Base-by-base conservation (phyloP, 331 rosid genomes). In the Malus hybrid region DNA sequence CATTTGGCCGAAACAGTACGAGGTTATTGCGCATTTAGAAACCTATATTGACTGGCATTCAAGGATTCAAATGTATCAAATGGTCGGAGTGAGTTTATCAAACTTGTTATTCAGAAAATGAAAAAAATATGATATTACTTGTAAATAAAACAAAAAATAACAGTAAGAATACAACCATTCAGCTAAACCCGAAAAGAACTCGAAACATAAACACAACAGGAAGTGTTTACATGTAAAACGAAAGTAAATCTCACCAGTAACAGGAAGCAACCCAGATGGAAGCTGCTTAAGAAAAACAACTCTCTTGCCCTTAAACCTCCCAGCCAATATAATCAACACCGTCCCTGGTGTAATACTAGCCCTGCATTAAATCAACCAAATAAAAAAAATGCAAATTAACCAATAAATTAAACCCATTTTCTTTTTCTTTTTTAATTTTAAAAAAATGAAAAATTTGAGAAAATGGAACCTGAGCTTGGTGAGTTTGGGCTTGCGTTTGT, bases 281-380 rank as follows among this genome's bases (percentile, higher is more conserved):
- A 81, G 78, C 71, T 81, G 81, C 73, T 72, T 81, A 22, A 81
- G 78, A 44, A 81, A 81, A 52, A 81, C 80, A 52, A 81, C 81
- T 60, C 84, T 71, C 78, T 76, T 81, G 46, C 84, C 81, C 84
- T 76, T 71, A 28, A 81, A 81, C 71, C 78, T 71, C 56, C 84
- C 84, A 34, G 84, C 52, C 78, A 81, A 72, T 36, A 81, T 65
- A 14, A 81, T 71, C 67, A 76, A 56, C 70, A 76, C 75, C 6
- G 84, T 81, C 69, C 84, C 84, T 11, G 72, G 72, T 14, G 75
- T 57, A 67, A 76, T 66, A 65, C 78, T 76, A 2, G 78, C 52
- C 78, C 78, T 80, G 24, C 42, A 29, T 29, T 28, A 10, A 29
- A 1, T 9, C 63, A 50, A 48, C 14, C 24, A 69, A 4, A 10